Evolutionary conservation across 805 yeast genomes (phyloP).

Genomic region (Candida ponderosae): DNA sequence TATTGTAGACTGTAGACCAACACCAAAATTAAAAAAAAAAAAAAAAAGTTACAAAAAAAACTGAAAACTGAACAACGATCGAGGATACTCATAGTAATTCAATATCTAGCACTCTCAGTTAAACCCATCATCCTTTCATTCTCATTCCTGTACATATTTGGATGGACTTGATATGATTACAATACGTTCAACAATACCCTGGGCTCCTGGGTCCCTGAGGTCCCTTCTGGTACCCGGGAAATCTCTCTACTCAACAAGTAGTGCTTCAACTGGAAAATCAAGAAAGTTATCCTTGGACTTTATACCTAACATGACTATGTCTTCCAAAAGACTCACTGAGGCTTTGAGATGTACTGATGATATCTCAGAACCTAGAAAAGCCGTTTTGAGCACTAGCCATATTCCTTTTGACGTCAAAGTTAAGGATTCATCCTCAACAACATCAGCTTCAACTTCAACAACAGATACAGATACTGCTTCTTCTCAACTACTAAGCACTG

Average conservation of each 20-base stretch:
- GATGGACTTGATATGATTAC: not conserved
- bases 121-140: too few relatives aligned
- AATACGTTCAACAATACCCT: not conserved
- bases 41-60: too few relatives aligned
- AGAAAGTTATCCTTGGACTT: not conserved
- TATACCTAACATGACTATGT: slow-evolving; percentile 21
- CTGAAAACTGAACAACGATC: too few relatives aligned
- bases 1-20: too few relatives aligned
- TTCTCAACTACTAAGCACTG: too few relatives aligned
- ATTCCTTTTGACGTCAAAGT: slow-evolving; percentile 54
- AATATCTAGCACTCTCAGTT: too few relatives aligned
- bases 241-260: not conserved
- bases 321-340: slow-evolving; percentile 13
- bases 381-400: slow-evolving; percentile 14
- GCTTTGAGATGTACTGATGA: slow-evolving; percentile 28
- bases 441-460: slow-evolving; percentile 8
- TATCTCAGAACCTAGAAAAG: slow-evolving; percentile 7
- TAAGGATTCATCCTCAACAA: slow-evolving; percentile 19
- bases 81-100: too few relatives aligned
- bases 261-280: not conserved
- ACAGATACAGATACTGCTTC: slow-evolving; percentile 10
- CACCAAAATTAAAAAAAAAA: too few relatives aligned
- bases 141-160: too few relatives aligned
- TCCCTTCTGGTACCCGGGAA: not conserved
- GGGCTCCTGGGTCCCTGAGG: not conserved